Percentiles rank a stretch among this genome's conserved stretches.
phyloP scores from a whole-genome alignment of 2,329 filamentous ascomycete genomes.

The Ilyonectria mors-panacis region DNA sequence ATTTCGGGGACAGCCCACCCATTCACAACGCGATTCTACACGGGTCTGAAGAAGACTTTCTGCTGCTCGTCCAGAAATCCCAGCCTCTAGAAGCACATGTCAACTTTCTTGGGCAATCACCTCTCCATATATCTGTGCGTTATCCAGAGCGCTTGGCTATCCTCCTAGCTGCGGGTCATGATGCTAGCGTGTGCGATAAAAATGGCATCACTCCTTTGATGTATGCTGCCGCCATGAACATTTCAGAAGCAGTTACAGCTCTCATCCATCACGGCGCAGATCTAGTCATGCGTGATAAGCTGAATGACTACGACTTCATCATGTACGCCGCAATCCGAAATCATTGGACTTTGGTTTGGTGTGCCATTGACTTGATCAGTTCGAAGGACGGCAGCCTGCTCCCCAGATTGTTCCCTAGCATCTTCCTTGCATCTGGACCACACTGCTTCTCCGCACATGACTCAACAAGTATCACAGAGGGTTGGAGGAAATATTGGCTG shows the following conservation, averaged over 20 bases:
- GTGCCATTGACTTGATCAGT: not conserved
- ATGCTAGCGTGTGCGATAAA: not conserved
- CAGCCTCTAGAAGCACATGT: not conserved
- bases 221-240: conserved; percentile 13
- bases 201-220: conserved; percentile 12
- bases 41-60: not conserved
- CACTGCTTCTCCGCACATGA: not conserved
- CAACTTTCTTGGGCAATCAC: conserved; percentile 18
- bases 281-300: not conserved
- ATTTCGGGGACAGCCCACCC: not conserved
- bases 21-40: conserved; percentile 5
- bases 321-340: not conserved
- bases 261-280: conserved; percentile 8
- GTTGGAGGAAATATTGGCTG: not conserved
- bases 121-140: conserved; percentile 2
- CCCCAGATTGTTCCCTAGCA: not conserved
- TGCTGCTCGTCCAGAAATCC: not conserved
- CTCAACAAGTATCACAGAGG: not conserved
- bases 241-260: not conserved
- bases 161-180: conserved; percentile 6
- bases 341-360: conserved; percentile 2
- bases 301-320: not conserved
- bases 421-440: not conserved
- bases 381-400: not conserved
- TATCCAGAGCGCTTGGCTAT: not conserved